Base-by-base conservation (phyloP, 2,329 filamentous ascomycete genomes). In the Septoria petroselini region DNA sequence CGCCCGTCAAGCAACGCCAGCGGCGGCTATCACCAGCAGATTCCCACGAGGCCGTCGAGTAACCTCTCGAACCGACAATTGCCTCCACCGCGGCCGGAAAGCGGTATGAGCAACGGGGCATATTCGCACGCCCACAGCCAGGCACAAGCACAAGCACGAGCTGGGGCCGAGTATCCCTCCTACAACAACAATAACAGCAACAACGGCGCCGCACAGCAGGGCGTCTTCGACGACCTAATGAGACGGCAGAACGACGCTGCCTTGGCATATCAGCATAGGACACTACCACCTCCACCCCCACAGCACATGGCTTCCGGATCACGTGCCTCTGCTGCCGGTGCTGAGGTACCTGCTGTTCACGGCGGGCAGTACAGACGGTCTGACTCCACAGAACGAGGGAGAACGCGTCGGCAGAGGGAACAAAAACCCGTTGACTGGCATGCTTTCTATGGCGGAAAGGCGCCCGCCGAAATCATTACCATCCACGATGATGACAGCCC, bases 381-480 rank as follows among this genome's bases (percentile, higher is more conserved):
- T 31, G 57, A 52, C 6, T 48, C 47, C 15, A 44, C 41, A 41
- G 59, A 61, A 41, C 39, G 43, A 53, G 54, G 46, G 8, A 45
- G 53, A 18, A 59, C 57, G 48, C 55, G 59, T 11, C 55, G 55
- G 23, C 31, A 52, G 17, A 56, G 59, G 46, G 43, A 46, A 19
- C 43, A 33, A 25, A 50, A 58, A 12, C 62, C 61, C 1, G 66
- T 68, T n/a, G 66, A 69, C 33, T 69, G 67, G 67, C 59, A 64
- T 2, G 50, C 58, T n/a, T 69, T 60, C 58, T 69, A 65, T 56
- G 65, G 65, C 33, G 66, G 65, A 31, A 66, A 66, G 55, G 62
- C 63, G 18, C 75, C 75, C 15, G 70, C 72, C 47, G 75, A 77
- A 59, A 71, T 77, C 60, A 77, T 77, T 57, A 72, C 75, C 44